Evolutionary conservation across 176 grass and related monocot genomes (phyloP).

Genomic region (Raddia distichophylla): DNA sequence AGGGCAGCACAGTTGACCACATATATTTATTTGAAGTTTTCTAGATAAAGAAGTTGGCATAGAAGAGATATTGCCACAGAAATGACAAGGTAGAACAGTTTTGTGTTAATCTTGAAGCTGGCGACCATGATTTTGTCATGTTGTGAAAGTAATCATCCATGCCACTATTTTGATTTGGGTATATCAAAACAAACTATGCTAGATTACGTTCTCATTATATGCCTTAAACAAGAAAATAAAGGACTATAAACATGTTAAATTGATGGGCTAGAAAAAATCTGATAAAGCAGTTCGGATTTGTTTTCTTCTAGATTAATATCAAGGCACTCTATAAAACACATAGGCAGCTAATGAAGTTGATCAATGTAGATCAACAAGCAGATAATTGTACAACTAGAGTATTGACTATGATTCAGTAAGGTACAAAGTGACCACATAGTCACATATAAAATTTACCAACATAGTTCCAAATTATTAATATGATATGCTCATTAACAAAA

Average conservation of each 20-base stretch:
- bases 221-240: constrained; percentile 1
- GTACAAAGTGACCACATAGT: not conserved
- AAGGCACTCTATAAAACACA: not conserved
- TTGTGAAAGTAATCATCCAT: constrained; percentile 16
- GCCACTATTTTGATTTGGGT: not conserved
- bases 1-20: not conserved
- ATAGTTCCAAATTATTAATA: not conserved
- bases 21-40: not conserved
- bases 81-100: not conserved
- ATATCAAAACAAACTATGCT: not conserved
- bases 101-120: constrained; percentile 16
- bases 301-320: constrained; percentile 4
- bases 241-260: not conserved
- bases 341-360: not conserved
- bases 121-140: not conserved
- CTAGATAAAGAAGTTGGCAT: not conserved
- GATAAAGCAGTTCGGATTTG: not conserved
- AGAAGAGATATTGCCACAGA: not conserved
- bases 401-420: not conserved
- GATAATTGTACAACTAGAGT: not conserved
- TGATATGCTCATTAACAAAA: not conserved
- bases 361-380: not conserved
- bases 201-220: not conserved
- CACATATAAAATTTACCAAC: not conserved
- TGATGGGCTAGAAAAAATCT: not conserved